phyloP scores from a whole-genome alignment of 768 basidiomycete species.

The Tricholoma hemisulphureum region DNA sequence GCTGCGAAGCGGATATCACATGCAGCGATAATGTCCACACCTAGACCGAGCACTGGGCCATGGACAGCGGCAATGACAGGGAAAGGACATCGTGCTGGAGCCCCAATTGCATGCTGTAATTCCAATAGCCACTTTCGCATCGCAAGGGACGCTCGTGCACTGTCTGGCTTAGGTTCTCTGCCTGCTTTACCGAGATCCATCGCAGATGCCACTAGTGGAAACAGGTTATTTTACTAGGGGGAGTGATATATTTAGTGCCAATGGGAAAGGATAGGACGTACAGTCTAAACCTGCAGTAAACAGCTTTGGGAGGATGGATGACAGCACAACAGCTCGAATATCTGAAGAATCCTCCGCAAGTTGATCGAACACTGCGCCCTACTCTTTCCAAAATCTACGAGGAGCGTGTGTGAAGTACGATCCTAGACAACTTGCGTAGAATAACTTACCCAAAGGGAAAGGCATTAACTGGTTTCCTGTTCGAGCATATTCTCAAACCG shows the following conservation, averaged over 20 bases:
- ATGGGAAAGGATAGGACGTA: constrained; percentile 28
- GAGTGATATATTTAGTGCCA: background rate
- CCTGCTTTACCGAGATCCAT: constrained; percentile 21
- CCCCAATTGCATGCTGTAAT: constrained; percentile 71
- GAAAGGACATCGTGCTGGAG: constrained; percentile 65
- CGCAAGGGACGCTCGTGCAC: constrained; percentile 50
- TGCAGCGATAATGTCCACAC: constrained; percentile 68
- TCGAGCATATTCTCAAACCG: background rate
- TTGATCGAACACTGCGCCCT: constrained; percentile 57
- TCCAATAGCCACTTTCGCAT: constrained; percentile 45
- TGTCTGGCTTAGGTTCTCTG: constrained; percentile 36
- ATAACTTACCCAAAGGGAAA: constrained; percentile 46
- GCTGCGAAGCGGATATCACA: constrained; percentile 82
- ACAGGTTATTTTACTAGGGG: background rate
- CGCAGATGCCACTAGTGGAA: constrained; percentile 30
- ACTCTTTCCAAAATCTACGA: constrained; percentile 71
- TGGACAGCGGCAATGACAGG: constrained; percentile 85
- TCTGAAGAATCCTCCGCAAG: constrained; percentile 47
- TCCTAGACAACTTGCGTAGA: background rate
- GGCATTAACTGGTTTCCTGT: constrained; percentile 66
- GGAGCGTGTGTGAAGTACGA: no score
- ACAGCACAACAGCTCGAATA: constrained; percentile 73
- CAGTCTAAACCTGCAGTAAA: constrained; percentile 87
- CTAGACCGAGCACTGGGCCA: constrained; percentile 72
- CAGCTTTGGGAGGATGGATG: constrained; percentile 63